Evolutionary conservation across 345 rosid species (phyloP).

Genomic region (Brassica cretica): DNA sequence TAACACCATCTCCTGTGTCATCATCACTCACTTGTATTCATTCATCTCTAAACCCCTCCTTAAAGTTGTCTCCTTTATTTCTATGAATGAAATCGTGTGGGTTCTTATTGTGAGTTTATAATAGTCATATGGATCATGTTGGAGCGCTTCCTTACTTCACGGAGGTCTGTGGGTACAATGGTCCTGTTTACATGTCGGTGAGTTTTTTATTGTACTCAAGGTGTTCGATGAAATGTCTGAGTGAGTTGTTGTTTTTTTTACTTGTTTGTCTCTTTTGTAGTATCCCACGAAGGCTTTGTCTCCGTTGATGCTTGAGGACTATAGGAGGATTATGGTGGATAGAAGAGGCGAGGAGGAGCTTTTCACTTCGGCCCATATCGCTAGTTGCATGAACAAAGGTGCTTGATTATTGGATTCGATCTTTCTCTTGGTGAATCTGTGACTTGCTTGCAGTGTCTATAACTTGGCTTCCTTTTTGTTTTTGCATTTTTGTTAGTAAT

Average conservation of each 20-base stretch:
- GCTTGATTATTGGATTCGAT: not conserved
- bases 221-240: conserved; percentile 46
- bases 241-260: not conserved
- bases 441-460: conserved; percentile 14
- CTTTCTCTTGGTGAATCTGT: not conserved
- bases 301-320: conserved; percentile 92
- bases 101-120: not conserved
- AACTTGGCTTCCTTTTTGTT: conserved; percentile 15
- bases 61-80: not conserved
- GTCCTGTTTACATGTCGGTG: conserved; percentile 97
- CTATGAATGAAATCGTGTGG: not conserved
- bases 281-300: conserved; percentile 95
- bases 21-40: conserved; percentile 83
- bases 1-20: conserved; percentile 57
- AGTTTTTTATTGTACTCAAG: conserved; percentile 25
- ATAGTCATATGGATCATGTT: conserved; percentile 88
- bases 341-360: conserved; percentile 91
- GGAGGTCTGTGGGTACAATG: conserved; percentile 83
- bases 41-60: not conserved
- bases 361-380: conserved; percentile 71
- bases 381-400: conserved; percentile 88
- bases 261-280: conserved; percentile 43
- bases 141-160: conserved; percentile 97
- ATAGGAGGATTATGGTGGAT: conserved; percentile 81
- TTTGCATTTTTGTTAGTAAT: conserved; percentile 54